Base-by-base conservation (phyloP, 495 filamentous ascomycete species). In the Evernia prunastri region DNA sequence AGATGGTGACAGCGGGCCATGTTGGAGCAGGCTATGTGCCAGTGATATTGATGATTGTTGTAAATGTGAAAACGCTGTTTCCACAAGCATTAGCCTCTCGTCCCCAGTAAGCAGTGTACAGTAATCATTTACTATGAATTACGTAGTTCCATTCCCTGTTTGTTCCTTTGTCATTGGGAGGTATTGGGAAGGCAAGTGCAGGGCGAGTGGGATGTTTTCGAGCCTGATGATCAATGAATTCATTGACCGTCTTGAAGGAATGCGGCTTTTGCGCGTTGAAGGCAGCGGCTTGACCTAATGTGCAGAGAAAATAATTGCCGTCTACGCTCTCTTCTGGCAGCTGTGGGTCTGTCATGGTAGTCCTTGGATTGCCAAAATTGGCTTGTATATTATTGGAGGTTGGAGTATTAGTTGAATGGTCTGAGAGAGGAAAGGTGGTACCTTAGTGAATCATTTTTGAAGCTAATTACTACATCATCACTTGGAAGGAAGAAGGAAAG, bases 301-400 rank as follows among this genome's bases (percentile, higher is more conserved):
- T 82, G 66, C 79, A 82, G 13, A 75, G 72, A 60, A 84, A 84
- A 69, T 83, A 81, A 56, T 77, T 81, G 13, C 63, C n/a, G 2
- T 66, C 59, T 10, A 15, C 0, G 13, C 18, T 6, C 6, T 12
- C 27, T 25, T 33, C 51, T 4, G 39, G 35, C 42, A 18, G 51
- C 17, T 58, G 29, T 42, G 31, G 5, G 15, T 35, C 11, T 10
- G 39, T 23, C 35, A 57, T 57, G 18, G 29, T 57, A 13, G 6
- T 29, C 11, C n/a, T n/a, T n/a, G n/a, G n/a, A 36, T 31, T 20
- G 4, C 6, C 0, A 39, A 2, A 7, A 13, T 2, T 17, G 1
- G 27, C 12, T 53, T 2, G 8, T n/a, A 15, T 20, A 15, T 29
- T n/a, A 8, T 29, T 15, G 47, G 13, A 15, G 4, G 8, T 15